Evolutionary conservation across 192 early-diverging fungal genomes (phyloP).

Genomic region (Podochytrium sp.): DNA sequence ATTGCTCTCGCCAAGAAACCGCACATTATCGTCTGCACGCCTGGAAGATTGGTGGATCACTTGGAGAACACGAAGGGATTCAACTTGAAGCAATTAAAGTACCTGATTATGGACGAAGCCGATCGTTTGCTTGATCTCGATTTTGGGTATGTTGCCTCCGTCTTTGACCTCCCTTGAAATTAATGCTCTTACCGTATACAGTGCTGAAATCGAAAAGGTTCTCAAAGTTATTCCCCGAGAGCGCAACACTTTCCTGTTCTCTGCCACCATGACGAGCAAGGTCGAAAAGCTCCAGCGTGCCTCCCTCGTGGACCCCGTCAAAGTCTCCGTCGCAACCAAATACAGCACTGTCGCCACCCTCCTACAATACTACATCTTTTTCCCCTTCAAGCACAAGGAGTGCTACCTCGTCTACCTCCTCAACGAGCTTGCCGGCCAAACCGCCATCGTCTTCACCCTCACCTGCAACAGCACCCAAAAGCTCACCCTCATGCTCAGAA

Average conservation of each 20-base stretch:
- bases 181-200: slow-evolving; percentile 55
- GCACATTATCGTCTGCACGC: slow-evolving; percentile 94
- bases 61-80: slow-evolving; percentile 99
- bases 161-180: slow-evolving; percentile 13
- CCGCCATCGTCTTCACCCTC: slow-evolving; percentile 90
- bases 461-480: slow-evolving; percentile 88
- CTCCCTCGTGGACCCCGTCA: slow-evolving; percentile 91
- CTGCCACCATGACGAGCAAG: slow-evolving; percentile 98
- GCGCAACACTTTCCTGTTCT: slow-evolving; percentile 91
- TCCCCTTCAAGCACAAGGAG: slow-evolving; percentile 96
- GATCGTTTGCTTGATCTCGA: slow-evolving; percentile 93
- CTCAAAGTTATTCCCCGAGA: slow-evolving; percentile 90
- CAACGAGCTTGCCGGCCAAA: slow-evolving; percentile 88
- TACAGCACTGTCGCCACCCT: slow-evolving; percentile 94
- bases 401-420: slow-evolving; percentile 89
- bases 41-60: slow-evolving; percentile 93
- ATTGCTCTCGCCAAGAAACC: slow-evolving; percentile 95
- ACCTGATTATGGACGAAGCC: slow-evolving; percentile 93
- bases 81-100: slow-evolving; percentile 86
- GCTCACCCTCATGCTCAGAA: slow-evolving; percentile 84
- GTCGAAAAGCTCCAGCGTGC: slow-evolving; percentile 95
- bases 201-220: slow-evolving; percentile 95
- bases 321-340: slow-evolving; percentile 89
- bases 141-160: slow-evolving; percentile 61
- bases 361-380: slow-evolving; percentile 95